These are phyloP conservation scores for Aspergillus biplanus DNA, from an alignment of 495 filamentous ascomycete species.

Conservation along the genomic window DNA sequence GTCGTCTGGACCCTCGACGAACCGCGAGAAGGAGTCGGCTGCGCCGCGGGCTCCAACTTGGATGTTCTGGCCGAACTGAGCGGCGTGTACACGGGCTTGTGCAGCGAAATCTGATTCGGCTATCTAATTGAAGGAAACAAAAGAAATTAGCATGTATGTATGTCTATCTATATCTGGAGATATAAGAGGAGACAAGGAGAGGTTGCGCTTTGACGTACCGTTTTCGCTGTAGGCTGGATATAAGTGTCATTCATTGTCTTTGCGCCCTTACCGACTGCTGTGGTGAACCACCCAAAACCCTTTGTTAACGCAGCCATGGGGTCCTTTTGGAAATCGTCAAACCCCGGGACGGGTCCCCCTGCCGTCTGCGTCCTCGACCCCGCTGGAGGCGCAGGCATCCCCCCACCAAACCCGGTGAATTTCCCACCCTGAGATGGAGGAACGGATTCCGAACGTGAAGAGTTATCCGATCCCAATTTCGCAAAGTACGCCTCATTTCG, in stretches of 20 bases:
- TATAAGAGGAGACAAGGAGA: neutral
- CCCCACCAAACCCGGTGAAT: conserved; percentile 86
- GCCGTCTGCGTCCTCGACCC: conserved; percentile 17
- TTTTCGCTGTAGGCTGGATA: conserved; percentile 87
- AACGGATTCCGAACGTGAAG: conserved; percentile 68
- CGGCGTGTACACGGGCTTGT: conserved; percentile 74
- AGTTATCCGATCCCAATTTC: conserved; percentile 78
- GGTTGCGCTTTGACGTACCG: conserved; percentile 52
- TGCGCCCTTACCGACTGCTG: conserved; percentile 81
- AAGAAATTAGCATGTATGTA: neutral
- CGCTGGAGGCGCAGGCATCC: conserved; percentile 47
- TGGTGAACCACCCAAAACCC: conserved; percentile 92
- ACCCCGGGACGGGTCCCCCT: conserved; percentile 53
- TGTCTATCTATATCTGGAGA: neutral
- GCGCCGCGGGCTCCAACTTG: conserved; percentile 71
- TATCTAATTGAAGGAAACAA: conserved; percentile 50
- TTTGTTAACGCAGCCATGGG: conserved; percentile 87
- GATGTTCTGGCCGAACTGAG: conserved; percentile 63
- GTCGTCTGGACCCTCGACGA: conserved; percentile 71
- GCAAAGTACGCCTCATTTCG: conserved; percentile 91
- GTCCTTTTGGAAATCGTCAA: conserved; percentile 89
- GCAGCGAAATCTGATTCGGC: conserved; percentile 86
- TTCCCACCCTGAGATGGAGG: conserved; percentile 91
- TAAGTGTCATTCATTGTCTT: conserved; percentile 87
- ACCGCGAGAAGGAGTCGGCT: conserved; percentile 75